phyloP scores from a whole-genome alignment of 1,284 basidiomycete species.

The Mycena sp. region DNA sequence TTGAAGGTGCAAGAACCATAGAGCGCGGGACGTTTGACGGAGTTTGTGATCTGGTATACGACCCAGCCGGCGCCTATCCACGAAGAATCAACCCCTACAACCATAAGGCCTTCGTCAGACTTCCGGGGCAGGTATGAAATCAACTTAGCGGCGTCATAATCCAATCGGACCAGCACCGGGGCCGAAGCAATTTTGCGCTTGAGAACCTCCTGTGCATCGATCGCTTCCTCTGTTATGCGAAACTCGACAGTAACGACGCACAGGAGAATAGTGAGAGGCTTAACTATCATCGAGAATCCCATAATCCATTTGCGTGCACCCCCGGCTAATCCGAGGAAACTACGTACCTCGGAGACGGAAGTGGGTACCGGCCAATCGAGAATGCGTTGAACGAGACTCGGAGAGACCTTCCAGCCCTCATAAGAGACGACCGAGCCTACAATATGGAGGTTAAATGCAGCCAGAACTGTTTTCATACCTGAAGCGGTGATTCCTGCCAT shows the following conservation, averaged over 20 bases:
- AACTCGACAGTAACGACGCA: conserved; percentile 35
- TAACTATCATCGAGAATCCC: too few species aligned
- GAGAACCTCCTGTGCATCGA: conserved; percentile 36
- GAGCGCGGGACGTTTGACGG: conserved; percentile 33
- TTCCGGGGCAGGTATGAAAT: conserved; percentile 1
- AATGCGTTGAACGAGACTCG: too few species aligned
- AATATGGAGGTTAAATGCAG: too few species aligned
- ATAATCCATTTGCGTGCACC: too few species aligned
- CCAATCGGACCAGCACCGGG: conserved; percentile 40
- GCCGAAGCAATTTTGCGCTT: conserved; percentile 35
- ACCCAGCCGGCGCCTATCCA: conserved; percentile 43
- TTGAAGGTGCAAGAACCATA: conserved; percentile 47
- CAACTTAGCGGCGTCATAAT: conserved; percentile 38
- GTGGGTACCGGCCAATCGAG: too few species aligned
- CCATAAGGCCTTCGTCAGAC: conserved; percentile 38
- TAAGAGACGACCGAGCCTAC: too few species aligned
- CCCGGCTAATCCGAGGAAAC: too few species aligned
- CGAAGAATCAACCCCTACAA: conserved; percentile 46
- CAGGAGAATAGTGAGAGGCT: too few species aligned
- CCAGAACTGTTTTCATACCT: too few species aligned
- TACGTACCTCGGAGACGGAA: too few species aligned
- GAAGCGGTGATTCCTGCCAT: too few species aligned
- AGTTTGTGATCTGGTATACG: conserved; percentile 38
- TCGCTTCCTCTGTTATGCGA: conserved; percentile 29
- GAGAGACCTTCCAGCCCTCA: too few species aligned